phyloP scores from a whole-genome alignment of 2,329 filamentous ascomycete genomes.

The Aulographum hederae region DNA sequence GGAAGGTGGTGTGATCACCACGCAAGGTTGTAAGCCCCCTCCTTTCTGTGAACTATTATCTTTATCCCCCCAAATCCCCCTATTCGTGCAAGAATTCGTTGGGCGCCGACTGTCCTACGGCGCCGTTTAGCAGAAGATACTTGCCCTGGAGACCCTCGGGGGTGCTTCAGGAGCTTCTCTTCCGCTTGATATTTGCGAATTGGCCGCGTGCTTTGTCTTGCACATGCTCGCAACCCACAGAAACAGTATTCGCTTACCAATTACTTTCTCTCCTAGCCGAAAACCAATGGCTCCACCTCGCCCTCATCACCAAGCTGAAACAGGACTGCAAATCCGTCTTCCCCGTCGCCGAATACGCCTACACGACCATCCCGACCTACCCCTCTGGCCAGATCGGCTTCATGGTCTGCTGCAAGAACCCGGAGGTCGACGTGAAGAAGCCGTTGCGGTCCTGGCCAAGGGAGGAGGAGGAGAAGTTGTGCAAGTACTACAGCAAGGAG shows the following conservation, averaged over 20 bases:
- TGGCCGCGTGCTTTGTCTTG: too few species aligned
- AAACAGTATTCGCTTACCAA: slow-evolving; percentile 10
- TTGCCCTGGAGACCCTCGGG: neutral
- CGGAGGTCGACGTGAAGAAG: slow-evolving; percentile 62
- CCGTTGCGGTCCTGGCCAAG: slow-evolving; percentile 64
- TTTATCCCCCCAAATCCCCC: too few species aligned
- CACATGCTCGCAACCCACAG: too few species aligned
- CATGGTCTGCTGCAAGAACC: slow-evolving; percentile 98
- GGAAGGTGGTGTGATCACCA: slow-evolving; percentile 95
- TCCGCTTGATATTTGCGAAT: neutral
- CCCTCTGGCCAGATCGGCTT: slow-evolving; percentile 98
- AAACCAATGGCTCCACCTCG: slow-evolving; percentile 97
- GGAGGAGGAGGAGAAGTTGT: slow-evolving; percentile 84
- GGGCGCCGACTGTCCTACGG: too few species aligned
- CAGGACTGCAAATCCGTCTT: slow-evolving; percentile 95
- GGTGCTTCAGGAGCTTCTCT: neutral
- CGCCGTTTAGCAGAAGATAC: neutral
- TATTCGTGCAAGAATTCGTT: too few species aligned
- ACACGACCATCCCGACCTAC: slow-evolving; percentile 98
- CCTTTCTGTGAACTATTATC: slow-evolving; percentile 12
- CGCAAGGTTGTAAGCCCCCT: slow-evolving; percentile 97
- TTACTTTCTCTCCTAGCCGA: slow-evolving; percentile 44
- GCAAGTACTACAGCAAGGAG: slow-evolving; percentile 93
- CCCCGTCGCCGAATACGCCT: slow-evolving; percentile 93
- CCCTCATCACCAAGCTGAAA: slow-evolving; percentile 86